These are phyloP conservation scores for Malus hybrid DNA, from an alignment of 331 rosid species.

Conservation along the genomic window DNA sequence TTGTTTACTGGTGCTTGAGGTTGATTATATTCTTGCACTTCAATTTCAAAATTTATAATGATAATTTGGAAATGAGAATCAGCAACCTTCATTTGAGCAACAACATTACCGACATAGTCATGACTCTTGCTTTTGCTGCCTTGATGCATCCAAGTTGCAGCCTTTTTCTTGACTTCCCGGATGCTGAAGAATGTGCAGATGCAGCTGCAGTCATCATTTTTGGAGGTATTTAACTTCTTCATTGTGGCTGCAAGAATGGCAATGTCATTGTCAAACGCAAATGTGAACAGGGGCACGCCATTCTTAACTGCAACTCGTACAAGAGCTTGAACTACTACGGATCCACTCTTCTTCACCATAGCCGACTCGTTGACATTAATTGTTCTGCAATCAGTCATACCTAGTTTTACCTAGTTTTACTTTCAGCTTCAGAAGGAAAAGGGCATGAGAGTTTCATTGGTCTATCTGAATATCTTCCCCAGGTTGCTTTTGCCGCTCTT, in stretches of 20 bases:
- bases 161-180: conserved; percentile 70
- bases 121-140: conserved; percentile 56
- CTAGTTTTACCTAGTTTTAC: conserved; percentile 35
- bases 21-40: too few relatives aligned
- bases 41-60: too few relatives aligned
- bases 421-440: conserved; percentile 30
- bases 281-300: conserved; percentile 74
- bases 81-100: conserved; percentile 87
- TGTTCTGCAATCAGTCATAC: conserved; percentile 45
- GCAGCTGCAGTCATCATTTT: conserved; percentile 39
- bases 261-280: conserved; percentile 65
- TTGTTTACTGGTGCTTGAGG: too few relatives aligned
- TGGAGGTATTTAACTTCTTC: conserved; percentile 46
- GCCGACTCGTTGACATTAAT: conserved; percentile 32
- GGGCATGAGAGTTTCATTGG: conserved; percentile 34
- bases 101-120: conserved; percentile 50
- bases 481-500: conserved; percentile 31
- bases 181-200: conserved; percentile 67
- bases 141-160: conserved; percentile 66
- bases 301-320: conserved; percentile 69
- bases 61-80: conserved; percentile 34
- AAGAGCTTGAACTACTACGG: conserved; percentile 63
- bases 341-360: conserved; percentile 34
- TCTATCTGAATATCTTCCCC: conserved; percentile 29
- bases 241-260: conserved; percentile 80